phyloP scores from a whole-genome alignment of 352 stramenopile species.

The Globisporangium parvum region DNA sequence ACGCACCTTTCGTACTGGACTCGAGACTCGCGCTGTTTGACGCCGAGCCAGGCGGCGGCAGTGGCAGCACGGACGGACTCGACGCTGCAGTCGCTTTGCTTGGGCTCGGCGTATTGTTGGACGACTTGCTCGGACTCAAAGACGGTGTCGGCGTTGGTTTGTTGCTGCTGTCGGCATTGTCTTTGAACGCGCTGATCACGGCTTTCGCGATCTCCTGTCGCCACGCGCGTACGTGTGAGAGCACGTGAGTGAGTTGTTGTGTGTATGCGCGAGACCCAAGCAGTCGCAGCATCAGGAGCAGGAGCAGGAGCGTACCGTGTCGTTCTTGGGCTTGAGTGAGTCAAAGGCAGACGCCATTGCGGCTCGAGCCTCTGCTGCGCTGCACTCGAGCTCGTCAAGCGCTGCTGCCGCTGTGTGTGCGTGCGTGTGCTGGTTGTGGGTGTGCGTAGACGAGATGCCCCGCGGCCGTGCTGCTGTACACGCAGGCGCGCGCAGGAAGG shows the following conservation, averaged over 20 bases:
- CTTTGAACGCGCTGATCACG: constrained; percentile 2
- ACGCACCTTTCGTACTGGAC: constrained; percentile 3
- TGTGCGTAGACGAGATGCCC: background rate
- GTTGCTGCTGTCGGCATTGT: background rate
- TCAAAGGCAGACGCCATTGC: background rate
- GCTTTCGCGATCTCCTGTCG: constrained; percentile 4
- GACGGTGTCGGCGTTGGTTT: background rate
- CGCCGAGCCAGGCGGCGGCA: background rate
- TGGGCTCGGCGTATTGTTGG: background rate
- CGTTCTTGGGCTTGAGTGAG: constrained; percentile 11
- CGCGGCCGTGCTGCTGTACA: too few relatives aligned
- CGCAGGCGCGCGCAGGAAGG: too few relatives aligned
- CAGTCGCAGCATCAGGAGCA: too few relatives aligned
- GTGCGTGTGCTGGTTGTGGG: background rate
- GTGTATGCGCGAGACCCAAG: background rate
- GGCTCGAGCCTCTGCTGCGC: background rate
- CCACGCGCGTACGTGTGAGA: background rate
- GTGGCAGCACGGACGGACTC: background rate
- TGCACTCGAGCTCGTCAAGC: background rate
- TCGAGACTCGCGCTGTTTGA: background rate
- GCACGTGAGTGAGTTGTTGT: background rate
- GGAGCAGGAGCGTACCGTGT: constrained; percentile 1
- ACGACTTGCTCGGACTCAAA: background rate
- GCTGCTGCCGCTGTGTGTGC: background rate
- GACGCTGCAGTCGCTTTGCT: background rate